Evolutionary conservation across 1,284 basidiomycete genomes (phyloP).

Genomic region (Wolfiporia cocos): DNA sequence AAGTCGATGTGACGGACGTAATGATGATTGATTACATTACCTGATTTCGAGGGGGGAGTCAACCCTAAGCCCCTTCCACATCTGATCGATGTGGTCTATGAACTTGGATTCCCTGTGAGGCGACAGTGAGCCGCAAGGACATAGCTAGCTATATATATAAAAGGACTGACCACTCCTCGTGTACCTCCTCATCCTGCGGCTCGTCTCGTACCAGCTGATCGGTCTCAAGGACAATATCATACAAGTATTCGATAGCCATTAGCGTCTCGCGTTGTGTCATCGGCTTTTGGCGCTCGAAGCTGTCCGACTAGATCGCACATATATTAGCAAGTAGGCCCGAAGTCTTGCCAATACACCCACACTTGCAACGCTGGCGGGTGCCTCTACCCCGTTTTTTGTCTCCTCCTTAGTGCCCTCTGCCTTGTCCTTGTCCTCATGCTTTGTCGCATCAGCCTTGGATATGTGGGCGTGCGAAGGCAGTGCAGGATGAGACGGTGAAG

Average conservation of each 20-base stretch:
- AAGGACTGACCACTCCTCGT: conserved; percentile 29
- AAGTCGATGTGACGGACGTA: neutral
- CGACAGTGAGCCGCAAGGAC: neutral
- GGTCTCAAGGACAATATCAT: conserved; percentile 79
- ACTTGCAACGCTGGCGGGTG: conserved; percentile 49
- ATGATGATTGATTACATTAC: conserved; percentile 29
- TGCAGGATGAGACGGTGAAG: conserved; percentile 37
- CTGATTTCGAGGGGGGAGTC: conserved; percentile 91
- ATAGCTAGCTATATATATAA: neutral
- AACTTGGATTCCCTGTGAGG: conserved; percentile 58
- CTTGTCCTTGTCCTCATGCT: conserved; percentile 31
- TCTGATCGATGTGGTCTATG: conserved; percentile 54
- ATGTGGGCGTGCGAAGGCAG: conserved; percentile 54
- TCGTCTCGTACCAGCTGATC: conserved; percentile 86
- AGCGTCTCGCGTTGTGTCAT: conserved; percentile 78
- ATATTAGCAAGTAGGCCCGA: neutral
- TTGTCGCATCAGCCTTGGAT: conserved; percentile 44
- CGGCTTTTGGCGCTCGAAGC: conserved; percentile 60
- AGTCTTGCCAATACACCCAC: conserved; percentile 28
- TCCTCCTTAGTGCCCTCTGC: conserved; percentile 63
- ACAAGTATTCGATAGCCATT: conserved; percentile 80
- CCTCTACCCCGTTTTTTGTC: conserved; percentile 65
- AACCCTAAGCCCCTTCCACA: conserved; percentile 84
- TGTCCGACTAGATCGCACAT: conserved; percentile 36
- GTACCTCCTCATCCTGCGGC: conserved; percentile 56